Conservation (phyloP, 106 monocot species). For the Apostasia shenzhenica region DNA sequence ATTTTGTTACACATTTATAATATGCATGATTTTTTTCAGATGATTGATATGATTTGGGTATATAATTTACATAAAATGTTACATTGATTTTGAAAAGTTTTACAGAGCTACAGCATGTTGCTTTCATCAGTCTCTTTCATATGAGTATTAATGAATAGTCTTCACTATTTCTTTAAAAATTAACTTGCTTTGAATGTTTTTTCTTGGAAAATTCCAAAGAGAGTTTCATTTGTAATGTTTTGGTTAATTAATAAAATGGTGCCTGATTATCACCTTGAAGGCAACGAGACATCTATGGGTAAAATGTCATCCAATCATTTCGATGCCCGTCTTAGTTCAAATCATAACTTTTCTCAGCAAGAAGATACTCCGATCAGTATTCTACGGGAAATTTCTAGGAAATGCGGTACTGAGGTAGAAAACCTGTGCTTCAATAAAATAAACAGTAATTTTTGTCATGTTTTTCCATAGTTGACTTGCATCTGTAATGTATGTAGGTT, state of each 20-base stretch:
- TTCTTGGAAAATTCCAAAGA: background rate
- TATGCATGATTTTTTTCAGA: too few relatives aligned
- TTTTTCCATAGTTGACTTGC: slow-evolving; percentile 1
- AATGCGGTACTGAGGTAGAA: slow-evolving; percentile 36
- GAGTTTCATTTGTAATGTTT: background rate
- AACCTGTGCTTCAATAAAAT: background rate
- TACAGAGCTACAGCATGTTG: too few relatives aligned
- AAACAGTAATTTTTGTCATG: background rate
- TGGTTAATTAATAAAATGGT: background rate
- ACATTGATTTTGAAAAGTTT: too few relatives aligned
- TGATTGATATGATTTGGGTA: too few relatives aligned
- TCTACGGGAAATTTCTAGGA: slow-evolving; percentile 62
- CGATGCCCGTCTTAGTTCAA: slow-evolving; percentile 22
- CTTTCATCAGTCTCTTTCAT: too few relatives aligned
- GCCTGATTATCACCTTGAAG: slow-evolving; percentile 28
- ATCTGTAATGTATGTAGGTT: slow-evolving; percentile 30
- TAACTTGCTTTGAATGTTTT: background rate
- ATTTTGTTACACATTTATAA: too few relatives aligned
- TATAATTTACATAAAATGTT: too few relatives aligned
- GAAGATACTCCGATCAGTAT: slow-evolving; percentile 44
- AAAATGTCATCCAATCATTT: slow-evolving; percentile 29
- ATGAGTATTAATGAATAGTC: too few relatives aligned
- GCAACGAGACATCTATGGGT: slow-evolving; percentile 27
- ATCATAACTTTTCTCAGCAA: slow-evolving; percentile 19
- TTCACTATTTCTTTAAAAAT: background rate